These are phyloP conservation scores for Curvularia verruculosa DNA, from an alignment of 2,329 filamentous ascomycete genomes.

Conservation along the genomic window DNA sequence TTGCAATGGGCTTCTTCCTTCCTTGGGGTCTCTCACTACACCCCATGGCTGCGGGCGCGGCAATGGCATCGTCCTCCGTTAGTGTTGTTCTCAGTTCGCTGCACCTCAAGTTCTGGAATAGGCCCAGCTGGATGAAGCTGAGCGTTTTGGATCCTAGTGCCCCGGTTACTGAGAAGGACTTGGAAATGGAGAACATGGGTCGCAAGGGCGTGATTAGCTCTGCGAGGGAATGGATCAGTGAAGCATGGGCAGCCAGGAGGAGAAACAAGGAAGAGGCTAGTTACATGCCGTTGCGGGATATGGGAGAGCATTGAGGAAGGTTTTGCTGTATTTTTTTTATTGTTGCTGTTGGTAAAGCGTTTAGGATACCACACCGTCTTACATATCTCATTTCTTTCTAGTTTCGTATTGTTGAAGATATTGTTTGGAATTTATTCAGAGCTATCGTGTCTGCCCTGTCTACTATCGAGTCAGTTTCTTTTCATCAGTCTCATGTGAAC, in stretches of 20 bases:
- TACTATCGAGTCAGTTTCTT: too few species aligned
- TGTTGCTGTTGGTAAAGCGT: conserved; percentile 6
- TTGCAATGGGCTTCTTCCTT: conserved; percentile 95
- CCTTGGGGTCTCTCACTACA: conserved; percentile 87
- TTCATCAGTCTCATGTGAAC: neutral
- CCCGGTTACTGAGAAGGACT: conserved; percentile 36
- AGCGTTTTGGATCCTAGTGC: conserved; percentile 61
- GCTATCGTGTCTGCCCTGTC: conserved; percentile 5
- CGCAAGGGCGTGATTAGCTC: conserved; percentile 30
- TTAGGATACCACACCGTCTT: conserved; percentile 21
- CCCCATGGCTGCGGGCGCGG: conserved; percentile 91
- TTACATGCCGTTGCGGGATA: conserved; percentile 55
- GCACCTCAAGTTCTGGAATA: conserved; percentile 82
- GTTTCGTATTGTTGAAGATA: conserved; percentile 1
- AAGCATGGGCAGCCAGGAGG: conserved; percentile 43
- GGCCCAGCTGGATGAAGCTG: conserved; percentile 86
- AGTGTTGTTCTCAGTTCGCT: conserved; percentile 86
- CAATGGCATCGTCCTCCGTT: conserved; percentile 90
- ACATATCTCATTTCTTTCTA: conserved; percentile 4
- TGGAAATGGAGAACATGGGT: conserved; percentile 31
- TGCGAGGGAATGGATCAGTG: conserved; percentile 37
- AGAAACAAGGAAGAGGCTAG: conserved; percentile 49
- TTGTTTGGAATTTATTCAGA: conserved; percentile 11
- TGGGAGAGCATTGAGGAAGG: conserved; percentile 39
- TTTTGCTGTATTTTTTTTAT: neutral